Conservation (phyloP, 106 monocot species). For the Ottelia alismoides region DNA sequence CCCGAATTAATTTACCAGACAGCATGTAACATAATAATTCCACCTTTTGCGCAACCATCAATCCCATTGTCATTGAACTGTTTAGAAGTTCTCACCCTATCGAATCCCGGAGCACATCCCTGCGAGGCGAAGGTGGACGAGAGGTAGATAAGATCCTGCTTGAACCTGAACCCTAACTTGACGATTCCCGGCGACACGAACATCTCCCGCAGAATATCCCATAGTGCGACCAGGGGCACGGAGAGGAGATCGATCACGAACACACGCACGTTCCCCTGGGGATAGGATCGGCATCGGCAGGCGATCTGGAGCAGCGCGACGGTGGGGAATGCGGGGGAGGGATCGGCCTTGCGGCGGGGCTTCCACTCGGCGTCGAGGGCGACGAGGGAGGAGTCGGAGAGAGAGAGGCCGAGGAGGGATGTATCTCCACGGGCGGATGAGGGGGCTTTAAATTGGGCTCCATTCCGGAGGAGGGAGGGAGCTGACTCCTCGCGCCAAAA, state of each 20-base stretch:
- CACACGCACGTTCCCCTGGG: constrained; percentile 13
- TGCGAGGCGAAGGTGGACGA: constrained; percentile 61
- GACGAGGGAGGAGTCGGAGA: constrained; percentile 43
- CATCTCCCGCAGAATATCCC: constrained; percentile 48
- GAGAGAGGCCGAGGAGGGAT: constrained; percentile 33
- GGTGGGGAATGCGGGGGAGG: constrained; percentile 30
- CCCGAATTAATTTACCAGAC: no score
- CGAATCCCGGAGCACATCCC: constrained; percentile 56
- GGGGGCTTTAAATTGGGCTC: no score
- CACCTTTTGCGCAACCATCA: no score
- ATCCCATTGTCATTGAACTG: no score
- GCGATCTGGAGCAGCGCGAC: constrained; percentile 90
- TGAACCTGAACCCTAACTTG: constrained; percentile 88
- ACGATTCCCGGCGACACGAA: constrained; percentile 46
- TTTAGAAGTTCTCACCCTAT: constrained; percentile 31
- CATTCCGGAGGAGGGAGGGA: no score
- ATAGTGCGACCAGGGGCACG: constrained; percentile 30
- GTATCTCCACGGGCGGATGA: constrained; percentile 19
- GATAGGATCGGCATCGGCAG: constrained; percentile 23
- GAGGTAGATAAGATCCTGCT: constrained; percentile 79
- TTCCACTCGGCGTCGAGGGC: constrained; percentile 92
- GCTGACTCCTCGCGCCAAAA: no score
- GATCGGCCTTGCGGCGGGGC: constrained; percentile 17
- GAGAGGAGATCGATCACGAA: constrained; percentile 79
- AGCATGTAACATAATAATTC: no score